A percentile compares a stretch with the other conserved stretches of the same genome.
phyloP scores from a whole-genome alignment of 768 basidiomycete genomes.

The Naganishia vaughanmartiniae region DNA sequence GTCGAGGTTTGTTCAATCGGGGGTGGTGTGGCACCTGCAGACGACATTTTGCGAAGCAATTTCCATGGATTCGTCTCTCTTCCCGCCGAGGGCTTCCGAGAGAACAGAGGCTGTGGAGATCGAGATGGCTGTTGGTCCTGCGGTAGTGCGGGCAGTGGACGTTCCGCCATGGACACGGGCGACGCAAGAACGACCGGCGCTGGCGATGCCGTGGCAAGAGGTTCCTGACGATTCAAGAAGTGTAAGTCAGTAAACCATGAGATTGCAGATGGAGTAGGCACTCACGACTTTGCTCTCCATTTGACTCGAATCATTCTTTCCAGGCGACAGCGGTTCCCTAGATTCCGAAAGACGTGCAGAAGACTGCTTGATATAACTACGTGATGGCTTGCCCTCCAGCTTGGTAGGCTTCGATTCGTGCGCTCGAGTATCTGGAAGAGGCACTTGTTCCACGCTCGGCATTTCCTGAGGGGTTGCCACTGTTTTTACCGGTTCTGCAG shows the following conservation, averaged over 20 bases:
- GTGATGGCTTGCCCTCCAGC: not conserved
- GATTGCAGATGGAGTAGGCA: not conserved
- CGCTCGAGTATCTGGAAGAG: not conserved
- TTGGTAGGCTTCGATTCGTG: not conserved
- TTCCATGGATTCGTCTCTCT: conserved; percentile 30
- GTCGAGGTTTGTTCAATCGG: not conserved
- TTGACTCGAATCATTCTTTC: not conserved
- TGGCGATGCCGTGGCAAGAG: not conserved
- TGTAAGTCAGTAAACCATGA: not conserved
- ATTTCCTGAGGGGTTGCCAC: not conserved
- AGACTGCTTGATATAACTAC: conserved; percentile 1
- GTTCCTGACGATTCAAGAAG: not conserved
- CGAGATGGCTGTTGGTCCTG: not conserved
- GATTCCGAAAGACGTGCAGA: not conserved
- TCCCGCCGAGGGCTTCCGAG: conserved; percentile 1
- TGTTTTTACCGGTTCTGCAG: not conserved
- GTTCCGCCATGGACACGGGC: conserved; percentile 18
- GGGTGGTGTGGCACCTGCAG: conserved; percentile 2
- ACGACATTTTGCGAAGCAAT: conserved; percentile 21
- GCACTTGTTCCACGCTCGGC: not conserved
- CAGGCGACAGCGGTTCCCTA: not conserved
- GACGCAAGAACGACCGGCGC: not conserved
- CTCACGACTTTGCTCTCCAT: not conserved
- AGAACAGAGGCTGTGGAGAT: conserved; percentile 22
- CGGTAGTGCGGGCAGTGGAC: not conserved